Evolutionary conservation across 2,329 filamentous ascomycete genomes (phyloP).

Genomic region (Fusarium lyarnte): DNA sequence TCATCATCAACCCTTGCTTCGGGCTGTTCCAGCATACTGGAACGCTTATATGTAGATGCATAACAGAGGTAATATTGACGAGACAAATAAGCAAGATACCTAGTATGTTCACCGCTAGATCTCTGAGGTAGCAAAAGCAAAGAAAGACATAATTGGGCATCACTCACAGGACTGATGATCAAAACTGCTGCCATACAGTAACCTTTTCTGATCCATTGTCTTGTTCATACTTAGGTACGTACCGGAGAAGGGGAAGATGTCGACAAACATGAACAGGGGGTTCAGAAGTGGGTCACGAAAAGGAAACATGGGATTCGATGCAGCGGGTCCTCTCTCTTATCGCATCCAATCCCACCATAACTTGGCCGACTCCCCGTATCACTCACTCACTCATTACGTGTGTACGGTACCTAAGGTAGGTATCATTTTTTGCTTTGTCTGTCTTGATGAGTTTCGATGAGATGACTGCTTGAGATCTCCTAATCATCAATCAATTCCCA

Average conservation of each 20-base stretch:
- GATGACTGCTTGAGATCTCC: slow-evolving; percentile 13
- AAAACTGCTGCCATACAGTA: background rate
- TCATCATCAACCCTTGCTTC: slow-evolving; percentile 24
- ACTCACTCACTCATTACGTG: no score
- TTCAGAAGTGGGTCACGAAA: slow-evolving; percentile 25
- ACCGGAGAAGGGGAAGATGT: slow-evolving; percentile 22
- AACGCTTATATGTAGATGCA: slow-evolving; percentile 9
- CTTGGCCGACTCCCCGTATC: background rate
- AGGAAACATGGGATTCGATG: slow-evolving; percentile 21
- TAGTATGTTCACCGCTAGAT: background rate
- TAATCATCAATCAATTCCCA: slow-evolving; percentile 27
- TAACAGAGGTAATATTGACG: slow-evolving; percentile 10
- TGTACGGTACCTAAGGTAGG: background rate
- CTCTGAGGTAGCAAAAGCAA: background rate
- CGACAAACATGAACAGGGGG: slow-evolving; percentile 18
- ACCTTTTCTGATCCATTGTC: background rate
- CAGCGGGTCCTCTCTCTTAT: slow-evolving; percentile 13
- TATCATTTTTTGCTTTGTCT: slow-evolving; percentile 24
- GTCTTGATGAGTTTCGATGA: slow-evolving; percentile 5
- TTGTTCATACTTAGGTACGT: slow-evolving; percentile 4
- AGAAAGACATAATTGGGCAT: slow-evolving; percentile 1
- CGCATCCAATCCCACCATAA: slow-evolving; percentile 1
- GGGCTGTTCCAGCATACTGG: slow-evolving; percentile 22
- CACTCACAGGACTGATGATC: background rate
- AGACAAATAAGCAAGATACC: slow-evolving; percentile 18